phyloP scores from a whole-genome alignment of 2,329 filamentous ascomycete genomes.

The Westerdykella aurantiaca region DNA sequence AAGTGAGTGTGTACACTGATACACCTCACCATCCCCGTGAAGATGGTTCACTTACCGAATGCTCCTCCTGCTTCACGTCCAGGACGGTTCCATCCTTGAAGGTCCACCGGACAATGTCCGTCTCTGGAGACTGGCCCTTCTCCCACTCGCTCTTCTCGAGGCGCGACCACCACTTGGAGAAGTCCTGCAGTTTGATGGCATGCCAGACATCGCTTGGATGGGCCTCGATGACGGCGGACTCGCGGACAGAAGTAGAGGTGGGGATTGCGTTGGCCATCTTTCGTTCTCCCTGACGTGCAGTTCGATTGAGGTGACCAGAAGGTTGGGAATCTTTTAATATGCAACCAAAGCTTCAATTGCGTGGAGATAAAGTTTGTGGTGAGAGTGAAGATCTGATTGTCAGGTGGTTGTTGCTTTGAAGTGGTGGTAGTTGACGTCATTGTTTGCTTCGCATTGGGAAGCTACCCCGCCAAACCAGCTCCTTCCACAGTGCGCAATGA shows the following conservation, averaged over 20 bases:
- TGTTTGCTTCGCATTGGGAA: not conserved
- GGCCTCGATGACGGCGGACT: conserved; percentile 63
- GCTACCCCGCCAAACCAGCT: not conserved
- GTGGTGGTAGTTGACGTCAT: not conserved
- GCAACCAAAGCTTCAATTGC: no score
- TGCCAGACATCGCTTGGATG: conserved; percentile 65
- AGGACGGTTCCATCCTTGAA: conserved; percentile 65
- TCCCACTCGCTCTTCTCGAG: conserved; percentile 58
- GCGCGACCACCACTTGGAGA: conserved; percentile 61
- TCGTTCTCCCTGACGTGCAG: conserved; percentile 1
- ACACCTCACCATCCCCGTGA: not conserved
- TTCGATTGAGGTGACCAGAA: not conserved
- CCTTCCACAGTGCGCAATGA: not conserved
- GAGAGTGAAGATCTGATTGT: not conserved
- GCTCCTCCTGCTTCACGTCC: conserved; percentile 71
- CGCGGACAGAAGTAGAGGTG: conserved; percentile 60
- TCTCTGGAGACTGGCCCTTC: conserved; percentile 58
- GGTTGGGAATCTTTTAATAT: not conserved
- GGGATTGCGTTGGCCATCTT: conserved; percentile 46
- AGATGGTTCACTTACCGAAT: conserved; percentile 52
- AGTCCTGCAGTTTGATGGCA: conserved; percentile 66
- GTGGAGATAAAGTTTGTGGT: no score
- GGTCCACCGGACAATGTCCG: conserved; percentile 63
- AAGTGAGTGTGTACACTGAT: no score
- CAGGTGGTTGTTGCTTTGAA: not conserved